Evolutionary conservation across 345 rosid genomes (phyloP), one percentile per base, ranked within the genome.

Genomic region (Balakata baccata): DNA sequence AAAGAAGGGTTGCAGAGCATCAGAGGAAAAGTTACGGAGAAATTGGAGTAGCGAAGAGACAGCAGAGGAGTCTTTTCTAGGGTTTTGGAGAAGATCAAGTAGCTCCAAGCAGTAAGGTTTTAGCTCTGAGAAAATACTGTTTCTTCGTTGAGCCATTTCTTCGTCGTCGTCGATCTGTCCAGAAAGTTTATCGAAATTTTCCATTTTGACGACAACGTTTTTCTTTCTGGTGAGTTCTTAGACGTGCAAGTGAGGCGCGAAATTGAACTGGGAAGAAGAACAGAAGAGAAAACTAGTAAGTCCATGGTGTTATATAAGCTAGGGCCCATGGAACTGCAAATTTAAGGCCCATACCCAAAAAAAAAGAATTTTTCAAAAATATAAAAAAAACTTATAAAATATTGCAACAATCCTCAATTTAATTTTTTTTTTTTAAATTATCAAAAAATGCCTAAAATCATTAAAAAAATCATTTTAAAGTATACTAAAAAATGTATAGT

Each of bases 1-100:
- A 78, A 92, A 88, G 85, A 92, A 86, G 5, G 96, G 88, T 62
- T 92, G 97, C 16, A 94, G 90, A 60, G 68, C 71, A 57, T 72
- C 49, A n/a, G 91, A 64, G 43, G 89, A 83, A 63, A 87, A 75
- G 47, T 68, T 52, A 66, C 85, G 89, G 79, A 92, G 90, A 72
- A 87, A 78, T 7, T 41, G 70, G 73, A 86, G 89, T 62, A 94
- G 75, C 0, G 85, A 83, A 50, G 87, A 75, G 59, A 92, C 64
- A 6, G 87, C 76, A 17, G 87, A 71, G 57, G 86, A 77, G 29
- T 78, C 65, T 43, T 76, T 82, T 72, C 70, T 80, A 75, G 89
- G 88, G 86, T 84, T 89, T 80, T 87, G 91, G 9, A 87, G 66
- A 66, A 92, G 84, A 67, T 83, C 85, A 1, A 94, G 86, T 74